These are phyloP conservation scores for Pichia pseudocactophila DNA, from an alignment of 805 yeast genomes.

Conservation along the genomic window DNA sequence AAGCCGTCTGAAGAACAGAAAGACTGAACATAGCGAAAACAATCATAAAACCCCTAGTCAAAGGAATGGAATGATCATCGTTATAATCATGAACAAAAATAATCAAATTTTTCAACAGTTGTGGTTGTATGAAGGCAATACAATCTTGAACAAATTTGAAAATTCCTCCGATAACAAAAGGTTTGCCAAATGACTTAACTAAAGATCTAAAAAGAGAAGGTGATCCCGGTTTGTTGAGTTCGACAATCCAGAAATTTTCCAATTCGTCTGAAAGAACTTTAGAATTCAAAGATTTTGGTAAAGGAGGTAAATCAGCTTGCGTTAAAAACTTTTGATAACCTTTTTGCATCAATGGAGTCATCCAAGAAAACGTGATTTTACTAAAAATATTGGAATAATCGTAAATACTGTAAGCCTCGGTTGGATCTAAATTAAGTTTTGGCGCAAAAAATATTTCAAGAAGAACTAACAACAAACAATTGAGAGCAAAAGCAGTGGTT, in stretches of 20 bases:
- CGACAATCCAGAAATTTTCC: constrained; percentile 50
- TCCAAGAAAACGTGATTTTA: constrained; percentile 48
- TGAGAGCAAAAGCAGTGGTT: constrained; percentile 23
- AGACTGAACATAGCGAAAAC: constrained; percentile 67
- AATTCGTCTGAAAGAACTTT: constrained; percentile 41
- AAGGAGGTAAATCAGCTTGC: constrained; percentile 61
- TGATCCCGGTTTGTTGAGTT: constrained; percentile 28
- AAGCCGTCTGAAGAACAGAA: constrained; percentile 69
- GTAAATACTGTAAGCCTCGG: constrained; percentile 35
- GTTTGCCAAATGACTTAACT: constrained; percentile 61
- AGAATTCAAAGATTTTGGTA: constrained; percentile 63
- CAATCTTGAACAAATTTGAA: constrained; percentile 69
- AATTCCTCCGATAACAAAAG: constrained; percentile 60
- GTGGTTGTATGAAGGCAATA: constrained; percentile 86
- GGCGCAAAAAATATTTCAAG: constrained; percentile 38
- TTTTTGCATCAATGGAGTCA: constrained; percentile 47
- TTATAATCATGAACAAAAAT: constrained; percentile 45
- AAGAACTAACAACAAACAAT: constrained; percentile 32
- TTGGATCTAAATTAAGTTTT: constrained; percentile 21
- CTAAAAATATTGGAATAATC: constrained; percentile 43
- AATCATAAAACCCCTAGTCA: constrained; percentile 68
- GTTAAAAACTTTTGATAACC: constrained; percentile 40
- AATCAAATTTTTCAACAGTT: constrained; percentile 60
- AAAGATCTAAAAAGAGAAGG: constrained; percentile 39
- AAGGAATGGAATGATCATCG: constrained; percentile 42